phyloP scores from a whole-genome alignment of 1,284 basidiomycete species.

The Mycosarcoma mackinlayi region DNA sequence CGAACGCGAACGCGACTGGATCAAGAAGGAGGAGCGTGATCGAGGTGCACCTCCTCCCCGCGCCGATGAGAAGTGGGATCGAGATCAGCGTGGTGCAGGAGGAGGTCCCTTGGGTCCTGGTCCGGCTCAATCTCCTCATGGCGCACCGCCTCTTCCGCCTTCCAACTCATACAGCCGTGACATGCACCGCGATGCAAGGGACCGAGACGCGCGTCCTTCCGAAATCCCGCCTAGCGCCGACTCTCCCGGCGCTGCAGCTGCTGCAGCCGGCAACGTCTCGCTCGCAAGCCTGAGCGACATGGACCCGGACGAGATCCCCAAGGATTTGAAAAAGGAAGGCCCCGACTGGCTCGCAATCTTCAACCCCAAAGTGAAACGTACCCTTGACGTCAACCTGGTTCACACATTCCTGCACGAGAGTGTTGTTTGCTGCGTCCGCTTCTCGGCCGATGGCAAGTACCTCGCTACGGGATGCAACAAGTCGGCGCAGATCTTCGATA shows the following conservation, averaged over 20 bases:
- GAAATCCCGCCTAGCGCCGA: constrained; percentile 30
- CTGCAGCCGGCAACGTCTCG: constrained; percentile 58
- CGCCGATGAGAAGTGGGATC: constrained; percentile 56
- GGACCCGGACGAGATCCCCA: constrained; percentile 69
- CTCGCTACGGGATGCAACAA: constrained; percentile 91
- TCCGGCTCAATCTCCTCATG: constrained; percentile 49
- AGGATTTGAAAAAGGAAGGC: constrained; percentile 79
- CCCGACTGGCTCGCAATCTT: constrained; percentile 95
- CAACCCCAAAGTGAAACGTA: constrained; percentile 83
- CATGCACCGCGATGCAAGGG: constrained; percentile 37
- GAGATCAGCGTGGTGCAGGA: constrained; percentile 56
- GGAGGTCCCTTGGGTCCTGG: constrained; percentile 42
- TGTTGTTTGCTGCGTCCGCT: constrained; percentile 90
- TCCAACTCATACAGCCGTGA: constrained; percentile 46
- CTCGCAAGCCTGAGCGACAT: constrained; percentile 63
- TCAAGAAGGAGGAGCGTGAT: constrained; percentile 61
- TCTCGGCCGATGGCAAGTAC: constrained; percentile 86
- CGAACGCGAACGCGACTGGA: constrained; percentile 64
- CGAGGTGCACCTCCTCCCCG: constrained; percentile 34
- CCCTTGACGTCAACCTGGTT: constrained; percentile 86
- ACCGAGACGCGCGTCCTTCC: constrained; percentile 30
- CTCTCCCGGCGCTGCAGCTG: constrained; percentile 39
- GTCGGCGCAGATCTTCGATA: constrained; percentile 89
- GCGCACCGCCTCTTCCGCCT: constrained; percentile 49
- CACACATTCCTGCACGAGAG: constrained; percentile 92